phyloP scores from a whole-genome alignment of 2,329 filamentous ascomycete species.

The Dactylellina sp. region DNA sequence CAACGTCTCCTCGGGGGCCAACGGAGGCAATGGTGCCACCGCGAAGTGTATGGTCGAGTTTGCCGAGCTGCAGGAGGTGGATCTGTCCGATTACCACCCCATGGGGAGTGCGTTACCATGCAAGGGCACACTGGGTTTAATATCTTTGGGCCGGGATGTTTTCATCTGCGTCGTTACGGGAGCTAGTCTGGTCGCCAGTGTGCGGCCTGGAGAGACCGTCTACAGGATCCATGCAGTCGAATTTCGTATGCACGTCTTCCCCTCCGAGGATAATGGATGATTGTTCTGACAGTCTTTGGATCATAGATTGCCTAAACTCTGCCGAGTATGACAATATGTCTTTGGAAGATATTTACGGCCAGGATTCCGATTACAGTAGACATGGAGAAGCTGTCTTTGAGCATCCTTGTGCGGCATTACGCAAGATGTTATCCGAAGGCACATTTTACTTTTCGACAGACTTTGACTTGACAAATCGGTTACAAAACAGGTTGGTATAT shows the following conservation, averaged over 20 bases:
- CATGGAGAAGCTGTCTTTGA: constrained; percentile 78
- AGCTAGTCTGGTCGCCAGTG: constrained; percentile 80
- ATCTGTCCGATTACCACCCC: constrained; percentile 80
- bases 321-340: constrained; percentile 82
- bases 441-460: constrained; percentile 99
- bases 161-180: constrained; percentile 91
- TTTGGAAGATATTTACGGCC: constrained; percentile 68
- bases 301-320: constrained; percentile 83
- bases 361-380: constrained; percentile 69
- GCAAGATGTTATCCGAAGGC: constrained; percentile 90
- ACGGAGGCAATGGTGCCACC: constrained; percentile 63
- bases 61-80: constrained; percentile 71
- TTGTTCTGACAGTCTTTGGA: constrained; percentile 28
- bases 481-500: constrained; percentile 79
- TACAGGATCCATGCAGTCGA: constrained; percentile 87
- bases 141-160: constrained; percentile 83
- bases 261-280: constrained; percentile 22
- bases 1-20: constrained; percentile 56
- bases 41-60: constrained; percentile 91
- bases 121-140: constrained; percentile 87
- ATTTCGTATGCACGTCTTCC: constrained; percentile 70
- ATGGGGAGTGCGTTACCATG: constrained; percentile 76
- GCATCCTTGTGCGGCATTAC: constrained; percentile 88
- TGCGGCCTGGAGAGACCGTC: constrained; percentile 88
- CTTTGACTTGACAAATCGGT: constrained; percentile 91